Conservation (phyloP, 441 rosid genomes). For the Erodium texanum region DNA sequence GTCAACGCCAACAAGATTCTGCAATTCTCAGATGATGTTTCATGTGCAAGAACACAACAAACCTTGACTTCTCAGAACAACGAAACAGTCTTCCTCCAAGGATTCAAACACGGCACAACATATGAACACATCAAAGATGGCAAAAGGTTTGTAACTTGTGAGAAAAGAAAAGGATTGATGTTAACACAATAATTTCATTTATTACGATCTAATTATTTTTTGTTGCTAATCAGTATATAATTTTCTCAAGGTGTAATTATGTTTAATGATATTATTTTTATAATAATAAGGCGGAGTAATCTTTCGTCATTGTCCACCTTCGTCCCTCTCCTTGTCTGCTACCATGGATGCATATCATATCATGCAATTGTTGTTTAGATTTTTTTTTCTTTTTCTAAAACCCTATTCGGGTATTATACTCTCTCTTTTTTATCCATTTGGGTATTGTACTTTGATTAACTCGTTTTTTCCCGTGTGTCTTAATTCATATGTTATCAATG, state of each 20-base stretch:
- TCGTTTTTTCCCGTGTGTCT: no score
- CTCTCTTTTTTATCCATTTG: no score
- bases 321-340: constrained; percentile 55
- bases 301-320: constrained; percentile 28
- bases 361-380: constrained; percentile 17
- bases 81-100: constrained; percentile 6
- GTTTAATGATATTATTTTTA: neutral
- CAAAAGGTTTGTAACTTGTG: constrained; percentile 20
- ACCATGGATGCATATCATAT: constrained; percentile 32
- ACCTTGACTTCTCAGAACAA: constrained; percentile 2
- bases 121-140: constrained; percentile 13
- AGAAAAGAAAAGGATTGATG: constrained; percentile 13
- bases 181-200: constrained; percentile 22
- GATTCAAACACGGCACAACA: constrained; percentile 11
- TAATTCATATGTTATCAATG: no score
- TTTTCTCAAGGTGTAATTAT: no score
- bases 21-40: neutral
- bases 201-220: constrained; percentile 6
- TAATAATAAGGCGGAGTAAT: constrained; percentile 31
- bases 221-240: neutral
- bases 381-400: neutral
- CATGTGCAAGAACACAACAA: neutral
- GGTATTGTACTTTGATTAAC: neutral
- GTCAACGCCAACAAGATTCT: constrained; percentile 3
- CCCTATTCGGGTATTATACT: no score